phyloP scores from a whole-genome alignment of 139 green algal genomes.

The Spirogloea muscicola region DNA sequence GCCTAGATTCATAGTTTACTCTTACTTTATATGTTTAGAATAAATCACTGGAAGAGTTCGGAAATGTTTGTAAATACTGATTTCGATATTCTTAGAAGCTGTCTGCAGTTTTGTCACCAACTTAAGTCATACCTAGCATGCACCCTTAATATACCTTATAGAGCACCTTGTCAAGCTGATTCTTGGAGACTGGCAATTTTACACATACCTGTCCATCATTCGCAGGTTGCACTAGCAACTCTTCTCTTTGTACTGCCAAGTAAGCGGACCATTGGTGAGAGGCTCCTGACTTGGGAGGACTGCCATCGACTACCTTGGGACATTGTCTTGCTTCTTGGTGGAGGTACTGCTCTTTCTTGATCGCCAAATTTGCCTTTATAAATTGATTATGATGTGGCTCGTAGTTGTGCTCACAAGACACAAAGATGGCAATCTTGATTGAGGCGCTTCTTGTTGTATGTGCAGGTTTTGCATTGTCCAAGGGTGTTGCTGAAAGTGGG shows the following conservation, averaged over 20 bases:
- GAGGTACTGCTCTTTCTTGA: conserved; percentile 2
- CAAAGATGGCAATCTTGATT: not conserved
- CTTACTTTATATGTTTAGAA: not conserved
- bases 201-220: not conserved
- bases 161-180: too few relatives aligned
- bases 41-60: not conserved
- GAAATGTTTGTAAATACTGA: conserved; percentile 14
- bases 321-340: conserved; percentile 34
- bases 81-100: conserved; percentile 15
- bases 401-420: not conserved
- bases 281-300: conserved; percentile 21
- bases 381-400: not conserved
- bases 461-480: conserved; percentile 31
- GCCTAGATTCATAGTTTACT: not conserved
- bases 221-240: not conserved
- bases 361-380: not conserved
- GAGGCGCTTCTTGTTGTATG: not conserved
- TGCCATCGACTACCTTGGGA: conserved; percentile 19
- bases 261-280: not conserved
- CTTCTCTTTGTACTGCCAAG: conserved; percentile 30
- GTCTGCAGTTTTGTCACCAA: conserved; percentile 15
- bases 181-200: too few relatives aligned
- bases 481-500: conserved; percentile 13
- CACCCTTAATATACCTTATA: too few relatives aligned
- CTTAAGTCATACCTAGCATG: too few relatives aligned